phyloP scores from a whole-genome alignment of 2,329 filamentous ascomycete genomes.

The Arthroderma sp. region DNA sequence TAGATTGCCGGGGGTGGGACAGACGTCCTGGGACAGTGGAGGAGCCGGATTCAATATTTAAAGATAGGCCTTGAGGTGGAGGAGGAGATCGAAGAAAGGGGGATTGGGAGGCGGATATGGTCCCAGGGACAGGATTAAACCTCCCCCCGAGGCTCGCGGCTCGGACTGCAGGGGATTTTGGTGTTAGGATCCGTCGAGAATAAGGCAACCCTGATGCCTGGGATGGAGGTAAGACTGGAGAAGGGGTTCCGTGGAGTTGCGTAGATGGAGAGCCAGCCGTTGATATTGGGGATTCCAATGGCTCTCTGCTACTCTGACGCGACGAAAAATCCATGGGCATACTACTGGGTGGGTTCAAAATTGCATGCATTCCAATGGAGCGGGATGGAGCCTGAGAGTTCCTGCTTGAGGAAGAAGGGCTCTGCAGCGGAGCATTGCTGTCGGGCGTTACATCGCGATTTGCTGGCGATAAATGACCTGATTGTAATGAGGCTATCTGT shows the following conservation, averaged over 20 bases:
- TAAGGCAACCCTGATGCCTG: constrained; percentile 8
- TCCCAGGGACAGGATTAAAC: constrained; percentile 16
- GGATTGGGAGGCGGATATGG: constrained; percentile 22
- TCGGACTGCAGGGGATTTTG: constrained; percentile 25
- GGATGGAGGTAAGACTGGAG: constrained; percentile 6
- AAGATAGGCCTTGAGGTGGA: constrained; percentile 12
- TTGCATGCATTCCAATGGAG: constrained; percentile 23
- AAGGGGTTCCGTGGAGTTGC: constrained; percentile 5
- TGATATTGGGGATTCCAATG: constrained; percentile 13
- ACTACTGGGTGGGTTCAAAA: constrained; percentile 26
- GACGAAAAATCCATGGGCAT: constrained; percentile 10
- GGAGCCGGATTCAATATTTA: constrained; percentile 1
- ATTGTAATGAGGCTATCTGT: no score
- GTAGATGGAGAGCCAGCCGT: constrained; percentile 6
- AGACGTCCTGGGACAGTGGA: constrained; percentile 2
- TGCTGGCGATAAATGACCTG: no score
- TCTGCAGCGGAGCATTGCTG: no score
- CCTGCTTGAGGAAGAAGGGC: background rate
- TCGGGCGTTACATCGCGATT: no score
- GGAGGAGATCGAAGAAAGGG: constrained; percentile 23
- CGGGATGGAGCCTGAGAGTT: background rate
- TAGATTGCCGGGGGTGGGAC: constrained; percentile 4
- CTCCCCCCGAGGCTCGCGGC: constrained; percentile 18
- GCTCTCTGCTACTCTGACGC: constrained; percentile 15
- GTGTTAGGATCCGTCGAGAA: constrained; percentile 20